These are phyloP conservation scores for barley (Hordeum vulgare) DNA, from an alignment of 176 grass and related monocot genomes.

Conservation along the genomic window DNA sequence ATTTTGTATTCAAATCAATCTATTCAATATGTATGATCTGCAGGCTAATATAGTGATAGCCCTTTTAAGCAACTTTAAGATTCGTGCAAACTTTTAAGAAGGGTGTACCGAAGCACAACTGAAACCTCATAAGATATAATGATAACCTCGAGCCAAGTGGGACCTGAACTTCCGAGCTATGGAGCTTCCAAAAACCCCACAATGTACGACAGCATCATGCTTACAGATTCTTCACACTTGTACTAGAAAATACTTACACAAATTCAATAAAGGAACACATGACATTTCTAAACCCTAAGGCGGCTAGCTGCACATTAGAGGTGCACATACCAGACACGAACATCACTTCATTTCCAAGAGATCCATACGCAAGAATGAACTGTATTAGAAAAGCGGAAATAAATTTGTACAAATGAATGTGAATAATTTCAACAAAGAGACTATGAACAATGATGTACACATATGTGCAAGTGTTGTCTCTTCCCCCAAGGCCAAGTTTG, in stretches of 20 bases:
- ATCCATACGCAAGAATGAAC: not conserved
- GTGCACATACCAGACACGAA: not conserved
- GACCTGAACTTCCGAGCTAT: too few relatives aligned
- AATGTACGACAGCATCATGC: not conserved
- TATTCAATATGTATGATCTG: too few relatives aligned
- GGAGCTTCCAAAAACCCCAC: not conserved
- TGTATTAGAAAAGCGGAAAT: not conserved
- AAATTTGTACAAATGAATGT: slow-evolving; percentile 11
- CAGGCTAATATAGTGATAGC: too few relatives aligned
- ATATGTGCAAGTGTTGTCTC: slow-evolving; percentile 10
- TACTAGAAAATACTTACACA: not conserved
- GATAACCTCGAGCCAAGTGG: too few relatives aligned
- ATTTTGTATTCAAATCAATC: too few relatives aligned
- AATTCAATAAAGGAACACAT: not conserved
- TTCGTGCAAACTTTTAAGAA: too few relatives aligned
- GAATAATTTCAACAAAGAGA: not conserved
- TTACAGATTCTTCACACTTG: not conserved
- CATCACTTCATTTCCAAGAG: not conserved
- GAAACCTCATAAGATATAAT: too few relatives aligned
- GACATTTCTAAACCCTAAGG: not conserved
- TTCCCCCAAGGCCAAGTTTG: not conserved
- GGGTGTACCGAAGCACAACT: too few relatives aligned
- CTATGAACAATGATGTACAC: slow-evolving; percentile 14
- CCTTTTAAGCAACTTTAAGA: too few relatives aligned
- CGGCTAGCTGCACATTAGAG: not conserved